Evolutionary conservation across 2,329 filamentous ascomycete genomes (phyloP).

Genomic region (Aspergillus unguis): DNA sequence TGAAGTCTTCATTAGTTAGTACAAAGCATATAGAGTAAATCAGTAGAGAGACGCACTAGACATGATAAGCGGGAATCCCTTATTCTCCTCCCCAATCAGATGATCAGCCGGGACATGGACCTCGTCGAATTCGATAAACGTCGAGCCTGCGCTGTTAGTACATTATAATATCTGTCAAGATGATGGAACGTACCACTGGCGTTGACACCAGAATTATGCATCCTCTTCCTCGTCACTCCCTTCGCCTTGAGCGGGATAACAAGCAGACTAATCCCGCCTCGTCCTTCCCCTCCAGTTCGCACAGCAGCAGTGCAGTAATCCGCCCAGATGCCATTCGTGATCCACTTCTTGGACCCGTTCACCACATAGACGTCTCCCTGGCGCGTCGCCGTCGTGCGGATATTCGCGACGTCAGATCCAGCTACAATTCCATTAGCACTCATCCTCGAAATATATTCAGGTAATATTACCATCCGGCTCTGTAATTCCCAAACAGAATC

Average conservation of each 20-base stretch:
- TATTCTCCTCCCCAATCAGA: slow-evolving; percentile 65
- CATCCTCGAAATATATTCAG: background rate
- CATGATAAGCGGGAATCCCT: slow-evolving; percentile 71
- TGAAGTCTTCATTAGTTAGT: slow-evolving; percentile 43
- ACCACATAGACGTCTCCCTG: slow-evolving; percentile 57
- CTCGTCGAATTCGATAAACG: slow-evolving; percentile 68
- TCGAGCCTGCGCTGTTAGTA: slow-evolving; percentile 38
- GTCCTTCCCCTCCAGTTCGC: slow-evolving; percentile 59
- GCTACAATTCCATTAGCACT: slow-evolving; percentile 30
- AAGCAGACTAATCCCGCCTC: slow-evolving; percentile 60
- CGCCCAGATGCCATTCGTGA: slow-evolving; percentile 61
- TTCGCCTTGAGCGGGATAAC: slow-evolving; percentile 64
- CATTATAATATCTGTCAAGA: too few relatives aligned
- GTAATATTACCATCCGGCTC: slow-evolving; percentile 54
- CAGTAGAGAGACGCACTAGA: slow-evolving; percentile 45
- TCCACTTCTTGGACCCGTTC: slow-evolving; percentile 68
- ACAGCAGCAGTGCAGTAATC: slow-evolving; percentile 60
- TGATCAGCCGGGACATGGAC: slow-evolving; percentile 68
- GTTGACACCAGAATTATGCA: slow-evolving; percentile 65
- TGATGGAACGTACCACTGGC: slow-evolving; percentile 50
- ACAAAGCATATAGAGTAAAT: background rate
- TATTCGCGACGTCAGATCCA: slow-evolving; percentile 62
- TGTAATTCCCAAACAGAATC: slow-evolving; percentile 64
- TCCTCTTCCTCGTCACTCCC: slow-evolving; percentile 52
- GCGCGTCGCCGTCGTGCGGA: slow-evolving; percentile 57